These are phyloP conservation scores for Aspergillus sp. DNA, from an alignment of 2,329 filamentous ascomycete genomes.

Conservation along the genomic window DNA sequence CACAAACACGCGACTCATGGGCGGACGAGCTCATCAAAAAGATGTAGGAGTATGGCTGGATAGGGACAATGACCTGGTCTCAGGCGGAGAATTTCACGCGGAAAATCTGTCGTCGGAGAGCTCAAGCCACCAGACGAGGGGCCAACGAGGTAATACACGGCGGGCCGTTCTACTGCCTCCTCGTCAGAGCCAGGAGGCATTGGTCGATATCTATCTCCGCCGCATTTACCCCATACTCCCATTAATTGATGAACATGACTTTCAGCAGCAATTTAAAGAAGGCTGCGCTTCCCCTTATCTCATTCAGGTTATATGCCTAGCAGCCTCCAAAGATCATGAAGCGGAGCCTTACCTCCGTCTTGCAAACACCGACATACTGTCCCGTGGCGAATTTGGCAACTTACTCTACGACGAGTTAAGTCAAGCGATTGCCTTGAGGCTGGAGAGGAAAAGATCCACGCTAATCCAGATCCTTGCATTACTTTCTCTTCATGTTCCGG, in stretches of 20 bases:
- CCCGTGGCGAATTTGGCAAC: conserved; percentile 10
- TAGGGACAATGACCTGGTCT: conserved; percentile 1
- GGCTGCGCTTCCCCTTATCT: conserved; percentile 23
- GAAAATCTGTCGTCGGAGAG: not conserved
- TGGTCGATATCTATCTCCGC: conserved; percentile 31
- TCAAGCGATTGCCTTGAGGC: conserved; percentile 24
- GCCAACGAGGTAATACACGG: not conserved
- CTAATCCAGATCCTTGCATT: conserved; percentile 31
- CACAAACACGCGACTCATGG: conserved; percentile 9
- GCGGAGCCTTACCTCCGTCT: conserved; percentile 25
- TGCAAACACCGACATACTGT: conserved; percentile 2
- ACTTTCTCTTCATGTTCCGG: conserved; percentile 33
- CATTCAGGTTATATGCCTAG: conserved; percentile 31
- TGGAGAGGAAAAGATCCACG: conserved; percentile 17
- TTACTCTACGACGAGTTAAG: conserved; percentile 23
- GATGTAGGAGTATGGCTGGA: conserved; percentile 18
- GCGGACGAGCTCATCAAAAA: conserved; percentile 10
- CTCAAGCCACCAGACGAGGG: not conserved
- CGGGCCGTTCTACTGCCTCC: conserved; percentile 8
- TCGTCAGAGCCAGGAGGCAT: conserved; percentile 18
- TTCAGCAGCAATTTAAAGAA: conserved; percentile 21
- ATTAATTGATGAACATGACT: conserved; percentile 26
- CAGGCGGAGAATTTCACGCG: not conserved
- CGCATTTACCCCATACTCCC: conserved; percentile 32
- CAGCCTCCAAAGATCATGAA: conserved; percentile 29